phyloP scores from a whole-genome alignment of 1,284 basidiomycete species.

The Puccinia polysora region DNA sequence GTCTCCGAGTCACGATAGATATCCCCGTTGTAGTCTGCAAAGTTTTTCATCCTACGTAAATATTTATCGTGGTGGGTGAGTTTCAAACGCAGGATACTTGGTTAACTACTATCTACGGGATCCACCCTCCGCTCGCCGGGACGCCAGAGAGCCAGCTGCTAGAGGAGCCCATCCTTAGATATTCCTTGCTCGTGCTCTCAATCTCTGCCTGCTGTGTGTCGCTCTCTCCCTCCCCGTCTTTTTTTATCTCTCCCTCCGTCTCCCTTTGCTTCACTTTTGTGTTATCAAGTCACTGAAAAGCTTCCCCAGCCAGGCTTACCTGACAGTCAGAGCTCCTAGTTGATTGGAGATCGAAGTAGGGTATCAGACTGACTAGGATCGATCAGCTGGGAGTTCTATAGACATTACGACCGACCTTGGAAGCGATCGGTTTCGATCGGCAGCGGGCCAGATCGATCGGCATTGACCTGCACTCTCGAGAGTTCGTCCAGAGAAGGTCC shows the following conservation, averaged over 20 bases:
- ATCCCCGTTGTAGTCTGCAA: conserved; percentile 26
- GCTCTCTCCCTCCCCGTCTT: too few species aligned
- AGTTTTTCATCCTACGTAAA: conserved; percentile 32
- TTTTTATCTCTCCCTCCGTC: too few species aligned
- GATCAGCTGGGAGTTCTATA: too few species aligned
- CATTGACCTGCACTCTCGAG: conserved; percentile 22
- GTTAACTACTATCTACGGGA: not conserved
- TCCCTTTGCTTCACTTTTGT: too few species aligned
- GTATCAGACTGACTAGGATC: not conserved
- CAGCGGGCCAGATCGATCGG: conserved; percentile 22
- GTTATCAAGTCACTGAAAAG: too few species aligned
- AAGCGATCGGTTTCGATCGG: conserved; percentile 25
- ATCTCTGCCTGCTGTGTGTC: too few species aligned
- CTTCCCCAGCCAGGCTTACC: not conserved
- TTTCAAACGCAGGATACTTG: not conserved
- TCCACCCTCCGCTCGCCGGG: not conserved
- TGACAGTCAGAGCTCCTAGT: too few species aligned
- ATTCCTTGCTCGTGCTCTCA: too few species aligned
- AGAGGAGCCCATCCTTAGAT: not conserved
- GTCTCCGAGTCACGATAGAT: conserved; percentile 27
- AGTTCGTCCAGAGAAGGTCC: conserved; percentile 34
- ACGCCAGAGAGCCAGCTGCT: too few species aligned
- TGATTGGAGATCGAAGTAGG: not conserved
- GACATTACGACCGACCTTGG: conserved; percentile 15
- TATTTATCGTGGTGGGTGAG: too few species aligned